A percentile compares a stretch with the other conserved stretches of the same genome.
These are phyloP conservation scores for Tuber aestivum DNA, from an alignment of 495 filamentous ascomycete genomes.

Conservation along the genomic window DNA sequence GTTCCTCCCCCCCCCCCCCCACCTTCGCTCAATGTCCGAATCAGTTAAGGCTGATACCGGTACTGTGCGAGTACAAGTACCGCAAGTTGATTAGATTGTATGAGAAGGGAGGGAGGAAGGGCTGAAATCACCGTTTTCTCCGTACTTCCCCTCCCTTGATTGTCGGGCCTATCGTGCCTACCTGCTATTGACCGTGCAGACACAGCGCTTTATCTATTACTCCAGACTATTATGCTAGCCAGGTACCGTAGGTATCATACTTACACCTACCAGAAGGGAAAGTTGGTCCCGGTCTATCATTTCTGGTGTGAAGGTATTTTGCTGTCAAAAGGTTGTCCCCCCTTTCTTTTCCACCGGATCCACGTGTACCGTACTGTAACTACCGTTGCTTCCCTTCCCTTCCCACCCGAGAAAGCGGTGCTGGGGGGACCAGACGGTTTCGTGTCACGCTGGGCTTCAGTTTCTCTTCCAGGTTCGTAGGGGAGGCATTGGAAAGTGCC, in stretches of 20 bases:
- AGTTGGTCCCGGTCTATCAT: background rate
- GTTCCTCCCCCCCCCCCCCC: background rate
- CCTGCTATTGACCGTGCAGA: background rate
- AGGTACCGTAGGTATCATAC: background rate
- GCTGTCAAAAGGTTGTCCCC: background rate
- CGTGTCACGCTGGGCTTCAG: background rate
- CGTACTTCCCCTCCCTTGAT: background rate
- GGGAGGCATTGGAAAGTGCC: background rate
- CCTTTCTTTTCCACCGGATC: background rate
- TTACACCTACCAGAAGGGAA: background rate
- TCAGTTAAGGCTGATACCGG: background rate
- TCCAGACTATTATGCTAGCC: background rate
- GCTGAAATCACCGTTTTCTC: background rate
- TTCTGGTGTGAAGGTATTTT: background rate
- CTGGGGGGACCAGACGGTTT: background rate
- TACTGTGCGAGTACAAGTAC: background rate
- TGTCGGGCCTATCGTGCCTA: background rate
- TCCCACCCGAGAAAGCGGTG: background rate
- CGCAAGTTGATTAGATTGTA: background rate
- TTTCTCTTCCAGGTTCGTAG: background rate
- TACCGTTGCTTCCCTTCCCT: background rate
- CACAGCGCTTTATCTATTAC: background rate
- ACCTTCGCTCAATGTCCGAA: background rate
- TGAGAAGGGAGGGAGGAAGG: slow-evolving; percentile 1
- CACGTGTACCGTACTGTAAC: background rate